Percentiles rank a stretch among this genome's conserved stretches.
phyloP scores from a whole-genome alignment of 2,329 filamentous ascomycete species.

The Orbilia quercus region DNA sequence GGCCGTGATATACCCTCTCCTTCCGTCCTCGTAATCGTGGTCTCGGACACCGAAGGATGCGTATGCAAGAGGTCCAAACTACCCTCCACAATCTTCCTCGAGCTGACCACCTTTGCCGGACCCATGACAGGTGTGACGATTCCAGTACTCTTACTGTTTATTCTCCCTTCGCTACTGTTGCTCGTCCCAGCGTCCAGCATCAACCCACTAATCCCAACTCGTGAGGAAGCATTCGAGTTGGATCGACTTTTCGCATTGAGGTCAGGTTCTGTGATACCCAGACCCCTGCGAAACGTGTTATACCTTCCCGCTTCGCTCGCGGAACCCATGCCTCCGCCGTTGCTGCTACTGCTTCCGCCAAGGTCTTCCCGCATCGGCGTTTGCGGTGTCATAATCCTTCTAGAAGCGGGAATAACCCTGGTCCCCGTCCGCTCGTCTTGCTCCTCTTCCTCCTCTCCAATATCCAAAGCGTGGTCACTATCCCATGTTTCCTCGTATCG shows the following conservation, averaged over 20 bases:
- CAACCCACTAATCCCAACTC: conserved; percentile 18
- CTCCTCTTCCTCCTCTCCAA: conserved; percentile 50
- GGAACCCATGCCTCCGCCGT: conserved; percentile 45
- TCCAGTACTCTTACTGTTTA: conserved; percentile 31
- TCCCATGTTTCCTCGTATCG: conserved; percentile 46
- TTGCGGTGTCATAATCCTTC: conserved; percentile 55
- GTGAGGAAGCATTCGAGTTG: conserved; percentile 47
- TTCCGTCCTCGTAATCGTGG: conserved; percentile 51
- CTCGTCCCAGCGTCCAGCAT: conserved; percentile 28
- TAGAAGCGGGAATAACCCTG: conserved; percentile 54
- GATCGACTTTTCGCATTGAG: conserved; percentile 51
- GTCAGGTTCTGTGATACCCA: conserved; percentile 53
- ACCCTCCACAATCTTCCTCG: conserved; percentile 52
- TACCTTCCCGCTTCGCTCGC: conserved; percentile 56
- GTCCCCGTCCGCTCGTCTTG: conserved; percentile 46
- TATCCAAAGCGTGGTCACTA: conserved; percentile 34
- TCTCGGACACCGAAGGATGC: conserved; percentile 50
- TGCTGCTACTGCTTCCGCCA: conserved; percentile 40
- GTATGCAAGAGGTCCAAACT: conserved; percentile 50
- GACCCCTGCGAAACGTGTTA: conserved; percentile 55
- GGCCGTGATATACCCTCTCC: conserved; percentile 46
- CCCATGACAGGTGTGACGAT: conserved; percentile 53
- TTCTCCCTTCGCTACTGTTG: too few relatives aligned
- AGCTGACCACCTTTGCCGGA: conserved; percentile 47
- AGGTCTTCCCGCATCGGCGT: conserved; percentile 50